Conservation (phyloP, 2,329 filamentous ascomycete genomes). For the Aspergillus pseudoviridinutans region DNA sequence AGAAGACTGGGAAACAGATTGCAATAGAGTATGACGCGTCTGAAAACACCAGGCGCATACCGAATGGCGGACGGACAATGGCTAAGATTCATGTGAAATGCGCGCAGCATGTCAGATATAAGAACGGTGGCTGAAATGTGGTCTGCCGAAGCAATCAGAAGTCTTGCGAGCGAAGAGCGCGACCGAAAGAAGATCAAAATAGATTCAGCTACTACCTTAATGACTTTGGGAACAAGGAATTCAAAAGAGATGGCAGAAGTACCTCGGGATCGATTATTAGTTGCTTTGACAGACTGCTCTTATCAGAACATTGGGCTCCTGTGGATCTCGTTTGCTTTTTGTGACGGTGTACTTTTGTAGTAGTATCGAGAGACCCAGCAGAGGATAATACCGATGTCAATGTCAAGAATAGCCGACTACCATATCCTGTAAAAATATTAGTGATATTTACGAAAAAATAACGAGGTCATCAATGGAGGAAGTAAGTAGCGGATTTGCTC, state of each 20-base stretch:
- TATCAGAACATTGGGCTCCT: no score
- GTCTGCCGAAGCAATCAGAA: not conserved
- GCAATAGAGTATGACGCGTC: not conserved
- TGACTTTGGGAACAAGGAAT: not conserved
- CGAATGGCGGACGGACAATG: not conserved
- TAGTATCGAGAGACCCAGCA: not conserved
- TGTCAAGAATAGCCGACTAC: not conserved
- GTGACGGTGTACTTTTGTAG: not conserved
- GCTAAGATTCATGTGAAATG: not conserved
- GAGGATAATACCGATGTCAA: not conserved
- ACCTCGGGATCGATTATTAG: not conserved
- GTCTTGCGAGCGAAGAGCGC: not conserved
- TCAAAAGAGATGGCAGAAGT: not conserved
- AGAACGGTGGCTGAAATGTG: not conserved
- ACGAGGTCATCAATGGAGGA: not conserved
- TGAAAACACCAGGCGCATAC: not conserved
- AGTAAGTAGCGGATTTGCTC: not conserved
- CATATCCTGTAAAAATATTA: not conserved
- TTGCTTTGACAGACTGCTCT: no score
- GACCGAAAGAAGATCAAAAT: not conserved
- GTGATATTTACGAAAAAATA: not conserved
- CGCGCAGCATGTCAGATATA: not conserved
- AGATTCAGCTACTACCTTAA: not conserved
- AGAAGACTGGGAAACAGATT: not conserved
- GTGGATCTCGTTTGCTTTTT: not conserved